Evolutionary conservation across 1,139 yeast genomes (phyloP).

Genomic region (Blastobotrys aristatus): DNA sequence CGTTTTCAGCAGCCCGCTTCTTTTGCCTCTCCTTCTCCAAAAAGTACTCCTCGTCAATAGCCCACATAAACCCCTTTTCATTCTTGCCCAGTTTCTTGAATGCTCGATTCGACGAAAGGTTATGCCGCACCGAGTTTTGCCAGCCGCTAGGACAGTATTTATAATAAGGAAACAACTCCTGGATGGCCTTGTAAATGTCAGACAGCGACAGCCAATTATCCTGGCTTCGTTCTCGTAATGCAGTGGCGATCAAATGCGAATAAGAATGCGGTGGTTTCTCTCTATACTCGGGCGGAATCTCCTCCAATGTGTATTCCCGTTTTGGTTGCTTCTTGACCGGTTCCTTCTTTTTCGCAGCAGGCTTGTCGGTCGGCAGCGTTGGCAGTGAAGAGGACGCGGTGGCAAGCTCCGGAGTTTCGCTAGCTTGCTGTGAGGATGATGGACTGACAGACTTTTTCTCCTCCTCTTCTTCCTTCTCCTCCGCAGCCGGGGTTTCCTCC

Average conservation of each 20-base stretch:
- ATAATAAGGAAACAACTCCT: conserved; percentile 84
- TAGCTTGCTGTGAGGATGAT: too few species aligned
- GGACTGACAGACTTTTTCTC: neutral
- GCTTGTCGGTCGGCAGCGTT: conserved; percentile 6
- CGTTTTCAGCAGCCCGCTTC: conserved; percentile 41
- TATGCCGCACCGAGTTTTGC: conserved; percentile 92
- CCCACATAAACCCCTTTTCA: conserved; percentile 92
- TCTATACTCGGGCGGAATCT: conserved; percentile 81
- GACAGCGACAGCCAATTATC: conserved; percentile 53
- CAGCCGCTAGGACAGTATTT: conserved; percentile 94
- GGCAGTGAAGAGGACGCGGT: neutral
- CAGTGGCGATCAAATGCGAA: conserved; percentile 73
- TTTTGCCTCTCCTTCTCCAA: conserved; percentile 75
- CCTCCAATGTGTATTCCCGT: conserved; percentile 41
- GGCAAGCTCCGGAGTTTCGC: neutral
- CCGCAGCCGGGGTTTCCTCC: neutral
- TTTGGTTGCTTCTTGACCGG: conserved; percentile 16
- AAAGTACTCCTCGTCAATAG: conserved; percentile 76
- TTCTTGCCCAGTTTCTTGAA: conserved; percentile 73
- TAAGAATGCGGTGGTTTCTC: conserved; percentile 78
- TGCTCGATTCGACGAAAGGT: conserved; percentile 76
- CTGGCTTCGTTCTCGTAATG: conserved; percentile 57
- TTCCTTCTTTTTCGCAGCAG: conserved; percentile 16
- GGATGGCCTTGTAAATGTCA: conserved; percentile 81
- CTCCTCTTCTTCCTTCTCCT: neutral